Evolutionary conservation across 331 rosid genomes (phyloP), one percentile per base, ranked within the genome.

Genomic region (Saraca asoca): DNA sequence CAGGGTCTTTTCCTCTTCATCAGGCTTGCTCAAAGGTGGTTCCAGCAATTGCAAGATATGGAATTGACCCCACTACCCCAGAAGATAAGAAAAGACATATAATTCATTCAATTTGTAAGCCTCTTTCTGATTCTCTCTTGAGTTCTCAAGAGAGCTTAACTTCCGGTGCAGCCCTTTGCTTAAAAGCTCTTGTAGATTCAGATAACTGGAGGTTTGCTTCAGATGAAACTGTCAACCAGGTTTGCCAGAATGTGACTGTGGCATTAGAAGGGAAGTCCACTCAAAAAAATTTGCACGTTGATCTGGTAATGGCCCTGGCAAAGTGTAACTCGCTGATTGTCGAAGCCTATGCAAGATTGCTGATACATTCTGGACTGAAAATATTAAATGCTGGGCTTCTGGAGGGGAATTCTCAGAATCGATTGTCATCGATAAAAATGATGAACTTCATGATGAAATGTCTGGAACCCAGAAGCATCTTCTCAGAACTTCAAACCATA

Each of bases 171-270:
- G 96, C 97, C 63, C 88, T 94, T 53, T 94, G 95, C 79, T 70
- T 94, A 68, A 90, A 70, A 66, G 89, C 97, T 7, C 92, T 94
- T 16, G 94, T 90, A 48, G 95, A 90, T 66, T 84, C 98, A 0
- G 98, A 90, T 69, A 93, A 90, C 63, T 90, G 98, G 98, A 83
- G 96, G 48, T 93, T 86, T 41, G 90, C 94, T 62, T 85, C 97
- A 0, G 82, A 86, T 68, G 83, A 93, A 63, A 85, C 86, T 87
- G 89, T 88, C 46, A 90, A 86, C 49, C 80, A 79, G 75, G 96
- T 90, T 54, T 94, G 99, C 72, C 97, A 83, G 67, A 88, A 83
- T 78, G 95, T 86, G 34, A 83, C 95, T 55, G 97, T 78, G 43
- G 96, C 97, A 5, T 68, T 94, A 49, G 95, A 86, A 58, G 90